Evolutionary conservation across 768 basidiomycete species (phyloP), one percentile per base, ranked within the genome.

Genomic region (Neoboletus brunneissimus): DNA sequence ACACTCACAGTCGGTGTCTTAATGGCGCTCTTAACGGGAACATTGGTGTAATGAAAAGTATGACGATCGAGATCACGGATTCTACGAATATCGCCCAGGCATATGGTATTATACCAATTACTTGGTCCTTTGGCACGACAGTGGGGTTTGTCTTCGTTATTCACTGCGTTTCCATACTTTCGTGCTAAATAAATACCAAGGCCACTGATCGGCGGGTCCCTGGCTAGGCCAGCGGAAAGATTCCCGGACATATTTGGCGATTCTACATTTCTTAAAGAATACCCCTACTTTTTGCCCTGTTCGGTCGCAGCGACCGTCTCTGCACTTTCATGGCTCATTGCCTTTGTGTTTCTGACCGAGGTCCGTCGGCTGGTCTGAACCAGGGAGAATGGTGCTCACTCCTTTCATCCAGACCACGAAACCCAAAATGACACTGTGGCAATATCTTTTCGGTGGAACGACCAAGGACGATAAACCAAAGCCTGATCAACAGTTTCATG

Each of bases 221-320:
- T 91, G 27, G 81, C 86, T 12, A 79, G 73, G 34, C 89, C 89
- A 0, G 77, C 79, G 48, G 86, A 89, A 43, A 81, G 81, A 23
- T 89, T 88, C 66, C 87, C 88, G 1, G 59, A 58, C 3, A 53
- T 78, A 2, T 91, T 91, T 57, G 86, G 85, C 45, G 56, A 72
- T 37, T 76, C 74, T 5, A 58, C 62, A 16, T 89, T 91, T 62
- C 79, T 85, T 77, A 78, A 76, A 59, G 65, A 77, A 49, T 86
- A 86, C 67, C 88, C 89, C 0, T 91, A 91, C 70, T 87, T 89
- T 67, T 75, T 89, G 16, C 82, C 88, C 0, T 89, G 88, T 60
- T 77, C 84, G 13, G 79, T 87, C 16, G 75, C 85, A 5, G 86
- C 84, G 1, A 79, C 78, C 1, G 78, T 85, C 61, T 75, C 84